Evolutionary conservation across 192 early-diverging fungal genomes (phyloP).

Genomic region (Fimicolochytrium jonesii): DNA sequence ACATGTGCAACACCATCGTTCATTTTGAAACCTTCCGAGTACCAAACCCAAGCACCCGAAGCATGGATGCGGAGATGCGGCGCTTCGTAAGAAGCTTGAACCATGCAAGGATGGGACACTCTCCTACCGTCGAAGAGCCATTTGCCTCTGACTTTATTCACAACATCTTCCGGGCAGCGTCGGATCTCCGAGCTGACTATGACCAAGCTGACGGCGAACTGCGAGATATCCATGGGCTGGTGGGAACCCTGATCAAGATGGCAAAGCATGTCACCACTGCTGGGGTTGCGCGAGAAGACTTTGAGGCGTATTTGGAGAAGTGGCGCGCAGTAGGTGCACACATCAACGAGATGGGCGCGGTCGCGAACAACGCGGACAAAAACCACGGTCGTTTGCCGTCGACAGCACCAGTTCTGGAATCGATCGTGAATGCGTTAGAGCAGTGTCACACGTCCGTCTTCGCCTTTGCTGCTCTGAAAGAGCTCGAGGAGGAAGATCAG

Average conservation of each 20-base stretch:
- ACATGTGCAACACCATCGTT: constrained; percentile 9
- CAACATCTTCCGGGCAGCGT: too few species aligned
- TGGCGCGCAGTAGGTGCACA: too few species aligned
- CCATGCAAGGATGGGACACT: background rate
- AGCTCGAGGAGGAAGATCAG: background rate
- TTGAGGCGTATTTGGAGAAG: background rate
- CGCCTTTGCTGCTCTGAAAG: constrained; percentile 9
- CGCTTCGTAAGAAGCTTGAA: background rate
- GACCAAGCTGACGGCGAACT: background rate
- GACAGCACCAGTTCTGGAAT: background rate
- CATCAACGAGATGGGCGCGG: too few species aligned
- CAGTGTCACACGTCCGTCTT: constrained; percentile 1
- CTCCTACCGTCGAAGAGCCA: too few species aligned
- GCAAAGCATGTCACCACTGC: background rate
- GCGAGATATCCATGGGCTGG: background rate
- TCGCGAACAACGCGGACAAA: too few species aligned
- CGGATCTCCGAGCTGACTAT: too few species aligned
- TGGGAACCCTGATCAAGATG: background rate
- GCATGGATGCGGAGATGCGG: constrained; percentile 7
- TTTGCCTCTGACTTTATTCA: too few species aligned
- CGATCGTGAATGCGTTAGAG: too few species aligned
- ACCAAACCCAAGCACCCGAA: background rate
- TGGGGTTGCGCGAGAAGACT: background rate
- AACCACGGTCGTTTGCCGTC: background rate
- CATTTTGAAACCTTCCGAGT: constrained; percentile 26